Evolutionary conservation across 2,329 filamentous ascomycete species (phyloP), one percentile per base, ranked within the genome.

Genomic region (Sarocladium kiliense): DNA sequence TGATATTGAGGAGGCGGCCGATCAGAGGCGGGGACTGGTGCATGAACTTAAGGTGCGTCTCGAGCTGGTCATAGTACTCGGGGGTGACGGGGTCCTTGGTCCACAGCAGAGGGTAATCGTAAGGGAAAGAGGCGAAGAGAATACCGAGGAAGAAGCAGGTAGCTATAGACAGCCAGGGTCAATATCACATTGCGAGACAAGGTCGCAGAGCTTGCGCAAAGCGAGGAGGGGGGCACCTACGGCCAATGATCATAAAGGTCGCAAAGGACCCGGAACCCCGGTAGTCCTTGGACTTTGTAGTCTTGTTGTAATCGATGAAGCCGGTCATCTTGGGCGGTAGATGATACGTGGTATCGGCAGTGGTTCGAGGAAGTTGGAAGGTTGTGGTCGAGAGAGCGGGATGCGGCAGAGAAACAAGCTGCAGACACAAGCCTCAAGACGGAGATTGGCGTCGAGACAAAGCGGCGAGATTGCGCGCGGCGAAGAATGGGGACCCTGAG

Each of bases 81-180:
- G 79, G 77, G 58, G 81, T 78, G 54, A 88, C 78, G 55, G 77
- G 78, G 41, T 82, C 84, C 27, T 84, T 83, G 53, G 86, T 87
- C 81, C 90, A 95, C 54, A 95, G 87, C 59, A 94, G 86, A 58
- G 90, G 88, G 76, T 91, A 94, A 78, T 95, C 94, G 79, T 97
- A 99, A 58, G 94, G 92, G 74, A 97, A 95, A 60, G 87, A 86
- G 64, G 91, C 91, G 82, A 97, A 99, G 73, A 99, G 87, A 71
- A 97, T 91, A 64, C 94, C 94, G 61, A 99, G 88, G 82, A 97
- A 96, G 83, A 99, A 99, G 73, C 90, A 96, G 61, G 89, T 91
- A 60, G 88, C 88, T 92, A 64, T 36, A 53, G 18, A 16, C n/a
- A n/a, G n/a, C n/a, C n/a, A n/a, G n/a, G n/a, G n/a, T n/a, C n/a